These are phyloP conservation scores for Penstemon barbatus DNA, from an alignment of 257 asterid genomes.

Conservation along the genomic window DNA sequence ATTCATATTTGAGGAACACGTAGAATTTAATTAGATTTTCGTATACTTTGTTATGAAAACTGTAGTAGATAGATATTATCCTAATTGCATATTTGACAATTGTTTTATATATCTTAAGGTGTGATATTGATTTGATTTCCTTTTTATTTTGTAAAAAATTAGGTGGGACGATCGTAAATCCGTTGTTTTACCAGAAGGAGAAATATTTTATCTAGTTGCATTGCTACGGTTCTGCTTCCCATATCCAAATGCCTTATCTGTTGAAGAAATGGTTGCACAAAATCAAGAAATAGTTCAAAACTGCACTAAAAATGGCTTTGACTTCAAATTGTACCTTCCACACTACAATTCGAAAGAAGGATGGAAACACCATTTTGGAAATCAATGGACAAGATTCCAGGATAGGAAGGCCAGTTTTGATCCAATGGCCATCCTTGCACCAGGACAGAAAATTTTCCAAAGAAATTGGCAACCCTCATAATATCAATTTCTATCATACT, in stretches of 20 bases:
- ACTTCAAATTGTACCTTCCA: constrained; percentile 83
- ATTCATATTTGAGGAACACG: no score
- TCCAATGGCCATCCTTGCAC: constrained; percentile 91
- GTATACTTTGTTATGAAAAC: no score
- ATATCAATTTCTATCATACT: background rate
- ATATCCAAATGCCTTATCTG: constrained; percentile 51
- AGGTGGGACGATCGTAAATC: constrained; percentile 90
- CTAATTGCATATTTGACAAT: background rate
- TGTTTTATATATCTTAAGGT: background rate
- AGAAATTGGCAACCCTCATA: constrained; percentile 50
- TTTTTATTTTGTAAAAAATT: background rate
- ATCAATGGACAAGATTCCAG: constrained; percentile 76
- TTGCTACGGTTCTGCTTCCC: constrained; percentile 63
- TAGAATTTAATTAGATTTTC: no score
- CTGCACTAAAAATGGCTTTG: constrained; percentile 52
- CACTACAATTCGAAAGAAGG: constrained; percentile 60
- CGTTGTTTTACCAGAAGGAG: constrained; percentile 64
- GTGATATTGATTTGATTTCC: background rate
- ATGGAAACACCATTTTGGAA: constrained; percentile 78
- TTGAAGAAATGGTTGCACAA: constrained; percentile 63
- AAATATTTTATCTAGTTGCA: constrained; percentile 75
- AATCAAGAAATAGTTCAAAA: constrained; percentile 61
- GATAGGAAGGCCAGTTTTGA: constrained; percentile 66
- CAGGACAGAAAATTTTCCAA: constrained; percentile 81
- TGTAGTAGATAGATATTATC: no score